Percentiles rank a stretch among this genome's conserved stretches.
Conservation (phyloP, 2,329 filamentous ascomycete species). For the Amesomyces nigricolor region DNA sequence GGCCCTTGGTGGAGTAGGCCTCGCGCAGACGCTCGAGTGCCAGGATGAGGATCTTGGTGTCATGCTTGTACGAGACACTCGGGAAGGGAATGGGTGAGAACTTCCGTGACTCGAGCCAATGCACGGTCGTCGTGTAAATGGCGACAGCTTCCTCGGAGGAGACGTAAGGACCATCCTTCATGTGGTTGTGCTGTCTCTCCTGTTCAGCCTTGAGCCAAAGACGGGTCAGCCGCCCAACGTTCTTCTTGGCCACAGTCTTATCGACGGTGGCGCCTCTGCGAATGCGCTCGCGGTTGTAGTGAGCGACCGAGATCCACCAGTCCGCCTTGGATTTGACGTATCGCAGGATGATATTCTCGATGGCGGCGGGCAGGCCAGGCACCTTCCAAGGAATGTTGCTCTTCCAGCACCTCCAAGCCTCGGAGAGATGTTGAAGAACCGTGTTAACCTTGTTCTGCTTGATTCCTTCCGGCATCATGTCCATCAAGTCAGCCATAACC, state of each 20-base stretch:
- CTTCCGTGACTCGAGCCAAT: constrained; percentile 97
- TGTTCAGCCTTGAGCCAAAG: constrained; percentile 98
- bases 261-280: constrained; percentile 94
- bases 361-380: constrained; percentile 88
- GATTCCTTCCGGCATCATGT: constrained; percentile 99
- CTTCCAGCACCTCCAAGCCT: constrained; percentile 99
- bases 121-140: constrained; percentile 97
- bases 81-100: constrained; percentile 99
- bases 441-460: constrained; percentile 99
- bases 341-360: constrained; percentile 96
- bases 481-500: constrained; percentile 98
- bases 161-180: constrained; percentile 98
- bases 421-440: constrained; percentile 91
- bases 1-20: constrained; percentile 94
- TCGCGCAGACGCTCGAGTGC: constrained; percentile 89
- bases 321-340: constrained; percentile 99
- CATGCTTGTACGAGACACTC: constrained; percentile 98
- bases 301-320: constrained; percentile 99
- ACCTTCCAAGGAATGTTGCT: constrained; percentile 99
- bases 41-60: constrained; percentile 96
- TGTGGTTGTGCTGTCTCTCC: constrained; percentile 97
- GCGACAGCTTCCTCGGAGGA: constrained; percentile 97
- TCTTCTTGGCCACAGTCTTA: constrained; percentile 99
- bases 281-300: constrained; percentile 98
- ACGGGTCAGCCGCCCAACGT: constrained; percentile 86